These are phyloP conservation scores for Globisporangium viniferum DNA, from an alignment of 352 stramenopile species.

Conservation along the genomic window DNA sequence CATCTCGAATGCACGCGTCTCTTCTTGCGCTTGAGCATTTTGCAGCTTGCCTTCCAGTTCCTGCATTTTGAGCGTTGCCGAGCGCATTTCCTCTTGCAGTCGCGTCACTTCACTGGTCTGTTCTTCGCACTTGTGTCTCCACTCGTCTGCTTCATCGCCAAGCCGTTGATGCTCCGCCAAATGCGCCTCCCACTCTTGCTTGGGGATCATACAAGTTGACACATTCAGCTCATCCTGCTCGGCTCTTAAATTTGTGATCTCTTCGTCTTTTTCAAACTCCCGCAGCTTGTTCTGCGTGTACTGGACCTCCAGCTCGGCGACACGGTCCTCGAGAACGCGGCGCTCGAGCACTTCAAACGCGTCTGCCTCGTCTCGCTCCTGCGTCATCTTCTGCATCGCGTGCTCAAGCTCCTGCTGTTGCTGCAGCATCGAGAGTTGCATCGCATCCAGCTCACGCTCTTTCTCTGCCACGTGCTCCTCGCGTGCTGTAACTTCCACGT, in stretches of 20 bases:
- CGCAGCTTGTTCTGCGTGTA: constrained; percentile 34
- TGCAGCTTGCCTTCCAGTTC: constrained; percentile 25
- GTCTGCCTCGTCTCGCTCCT: constrained; percentile 25
- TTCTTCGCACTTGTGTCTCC: constrained; percentile 19
- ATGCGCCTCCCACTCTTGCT: constrained; percentile 24
- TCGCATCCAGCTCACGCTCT: neutral
- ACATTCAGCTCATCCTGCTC: constrained; percentile 27
- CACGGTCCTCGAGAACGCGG: constrained; percentile 43
- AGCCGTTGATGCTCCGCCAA: constrained; percentile 24
- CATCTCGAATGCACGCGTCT: constrained; percentile 20
- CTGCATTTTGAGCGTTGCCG: constrained; percentile 24
- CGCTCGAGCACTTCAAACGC: constrained; percentile 49
- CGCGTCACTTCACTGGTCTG: constrained; percentile 12
- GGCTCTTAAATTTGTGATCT: constrained; percentile 28
- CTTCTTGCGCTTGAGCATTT: constrained; percentile 20
- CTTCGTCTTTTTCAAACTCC: constrained; percentile 42
- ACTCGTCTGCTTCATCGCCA: constrained; percentile 16
- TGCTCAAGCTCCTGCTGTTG: constrained; percentile 18
- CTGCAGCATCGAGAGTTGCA: constrained; percentile 7
- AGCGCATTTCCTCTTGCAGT: constrained; percentile 28
- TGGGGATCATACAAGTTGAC: constrained; percentile 22
- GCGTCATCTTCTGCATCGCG: constrained; percentile 18
- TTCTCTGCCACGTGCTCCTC: neutral
- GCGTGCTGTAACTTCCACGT: constrained; percentile 27
- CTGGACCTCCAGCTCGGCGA: constrained; percentile 50